These are phyloP conservation scores for Xanthoceras sorbifolium DNA, from an alignment of 345 rosid species.

Conservation along the genomic window DNA sequence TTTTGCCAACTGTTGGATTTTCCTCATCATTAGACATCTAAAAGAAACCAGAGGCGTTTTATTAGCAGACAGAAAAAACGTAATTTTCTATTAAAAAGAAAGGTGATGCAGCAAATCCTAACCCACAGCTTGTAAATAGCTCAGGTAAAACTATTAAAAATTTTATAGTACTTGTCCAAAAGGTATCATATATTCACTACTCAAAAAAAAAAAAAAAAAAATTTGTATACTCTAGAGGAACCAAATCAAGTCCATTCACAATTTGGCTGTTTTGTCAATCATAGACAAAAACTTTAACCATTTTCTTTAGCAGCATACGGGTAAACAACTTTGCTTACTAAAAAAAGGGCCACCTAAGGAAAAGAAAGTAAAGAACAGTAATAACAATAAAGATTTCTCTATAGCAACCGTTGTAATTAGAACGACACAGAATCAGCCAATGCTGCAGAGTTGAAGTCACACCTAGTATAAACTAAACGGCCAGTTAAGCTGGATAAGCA, in stretches of 20 bases:
- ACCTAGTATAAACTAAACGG: too few relatives aligned
- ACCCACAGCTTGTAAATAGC: not conserved
- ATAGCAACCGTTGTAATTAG: too few relatives aligned
- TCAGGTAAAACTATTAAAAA: not conserved
- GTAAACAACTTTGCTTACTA: not conserved
- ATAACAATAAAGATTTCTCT: not conserved
- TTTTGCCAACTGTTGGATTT: conserved; percentile 31
- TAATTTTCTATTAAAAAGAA: not conserved
- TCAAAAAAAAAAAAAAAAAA: too few relatives aligned
- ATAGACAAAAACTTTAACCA: not conserved
- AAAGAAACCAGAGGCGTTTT: not conserved
- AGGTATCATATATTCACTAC: too few relatives aligned
- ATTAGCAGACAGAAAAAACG: not conserved
- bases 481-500: too few relatives aligned
- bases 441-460: too few relatives aligned
- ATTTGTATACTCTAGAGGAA: too few relatives aligned
- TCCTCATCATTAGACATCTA: conserved; percentile 58
- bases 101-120: not conserved
- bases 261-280: not conserved
- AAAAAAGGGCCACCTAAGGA: not conserved
- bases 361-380: not conserved
- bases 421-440: too few relatives aligned
- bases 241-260: not conserved
- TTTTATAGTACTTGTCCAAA: too few relatives aligned
- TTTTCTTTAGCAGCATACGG: not conserved